Evolutionary conservation across 2,329 filamentous ascomycete species (phyloP), one percentile per base, ranked within the genome.

Genomic region (Cordyceps pruinosa): DNA sequence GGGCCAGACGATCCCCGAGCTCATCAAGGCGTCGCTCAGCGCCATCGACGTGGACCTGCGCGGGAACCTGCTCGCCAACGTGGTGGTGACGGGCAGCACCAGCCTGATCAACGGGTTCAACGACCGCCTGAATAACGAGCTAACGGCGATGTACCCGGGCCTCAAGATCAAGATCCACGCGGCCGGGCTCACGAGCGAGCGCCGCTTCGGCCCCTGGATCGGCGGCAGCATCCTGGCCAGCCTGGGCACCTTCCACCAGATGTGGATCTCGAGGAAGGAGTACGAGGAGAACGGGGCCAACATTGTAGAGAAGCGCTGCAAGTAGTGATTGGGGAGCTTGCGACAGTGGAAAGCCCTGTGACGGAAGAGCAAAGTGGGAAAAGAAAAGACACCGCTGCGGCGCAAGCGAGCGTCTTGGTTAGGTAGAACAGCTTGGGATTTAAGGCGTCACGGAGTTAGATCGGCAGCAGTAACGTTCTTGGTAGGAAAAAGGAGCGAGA

Each of bases 181-280:
- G 0, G 87, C 91, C 0, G 90, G 90, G 19, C 84, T 93, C 65
- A 89, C 89, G 1, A 89, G 87, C 37, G 95, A 99, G 79, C 79
- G 95, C 55, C 88, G 91, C 63, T 97, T 96, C 72, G 92, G 90
- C 23, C 86, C 89, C 50, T 99, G 94, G 93, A 91, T 99, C 64
- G 94, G 95, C 47, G 94, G 94, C 46, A 97, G 91, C 73, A 97
- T 99, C 65, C 77, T 99, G 64, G 92, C 90, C 7, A 97, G 92
- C 72, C 73, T 99, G 74, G 95, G 95, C 10, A 96, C 92, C 15
- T 99, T 99, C 75, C 94, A 99, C 76, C 94, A 99, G 77, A 93
- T 99, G 88, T 99, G 94, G 94, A 95, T 99, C 65, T 93, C 88
- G 25, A 90, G 86, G 73, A 96, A 96, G 78, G 94, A 99, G 77